phyloP scores from a whole-genome alignment of 1,284 basidiomycete genomes.

The Erythrobasidium hasegawianum region DNA sequence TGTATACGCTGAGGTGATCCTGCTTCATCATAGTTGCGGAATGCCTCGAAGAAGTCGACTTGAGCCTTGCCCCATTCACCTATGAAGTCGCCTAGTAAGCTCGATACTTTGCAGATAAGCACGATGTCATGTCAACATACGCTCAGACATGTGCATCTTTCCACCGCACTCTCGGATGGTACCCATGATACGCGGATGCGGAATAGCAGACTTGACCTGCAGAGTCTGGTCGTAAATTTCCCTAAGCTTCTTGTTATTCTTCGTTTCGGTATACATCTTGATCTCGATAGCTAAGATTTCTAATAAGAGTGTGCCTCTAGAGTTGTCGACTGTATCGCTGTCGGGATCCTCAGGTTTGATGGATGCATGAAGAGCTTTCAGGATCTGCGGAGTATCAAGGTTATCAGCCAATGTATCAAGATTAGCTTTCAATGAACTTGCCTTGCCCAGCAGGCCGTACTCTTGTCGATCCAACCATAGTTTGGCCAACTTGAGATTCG shows the following conservation, averaged over 20 bases:
- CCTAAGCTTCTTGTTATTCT: constrained; percentile 93
- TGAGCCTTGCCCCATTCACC: constrained; percentile 95
- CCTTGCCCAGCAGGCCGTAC: constrained; percentile 75
- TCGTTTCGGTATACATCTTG: constrained; percentile 96
- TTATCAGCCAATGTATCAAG: not conserved
- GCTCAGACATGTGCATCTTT: constrained; percentile 99
- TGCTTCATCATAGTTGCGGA: constrained; percentile 97
- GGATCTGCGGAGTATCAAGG: constrained; percentile 45
- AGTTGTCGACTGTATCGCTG: constrained; percentile 64
- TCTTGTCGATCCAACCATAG: constrained; percentile 95
- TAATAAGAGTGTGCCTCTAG: constrained; percentile 84
- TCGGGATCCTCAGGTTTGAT: constrained; percentile 50
- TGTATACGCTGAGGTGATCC: constrained; percentile 94
- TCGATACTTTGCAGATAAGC: not conserved
- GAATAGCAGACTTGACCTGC: constrained; percentile 89
- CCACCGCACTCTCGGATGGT: constrained; percentile 99
- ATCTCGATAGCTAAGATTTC: constrained; percentile 98
- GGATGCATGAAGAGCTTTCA: constrained; percentile 53
- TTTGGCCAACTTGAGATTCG: constrained; percentile 93
- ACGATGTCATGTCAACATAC: constrained; percentile 54
- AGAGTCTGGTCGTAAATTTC: constrained; percentile 96
- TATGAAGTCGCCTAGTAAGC: constrained; percentile 46
- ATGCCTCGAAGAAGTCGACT: constrained; percentile 97
- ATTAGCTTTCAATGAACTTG: constrained; percentile 48
- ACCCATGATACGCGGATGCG: constrained; percentile 97